A percentile compares a stretch with the other conserved stretches of the same genome.
These are phyloP conservation scores for Phytophthora pistaciae DNA, from an alignment of 352 stramenopile species.

Conservation along the genomic window DNA sequence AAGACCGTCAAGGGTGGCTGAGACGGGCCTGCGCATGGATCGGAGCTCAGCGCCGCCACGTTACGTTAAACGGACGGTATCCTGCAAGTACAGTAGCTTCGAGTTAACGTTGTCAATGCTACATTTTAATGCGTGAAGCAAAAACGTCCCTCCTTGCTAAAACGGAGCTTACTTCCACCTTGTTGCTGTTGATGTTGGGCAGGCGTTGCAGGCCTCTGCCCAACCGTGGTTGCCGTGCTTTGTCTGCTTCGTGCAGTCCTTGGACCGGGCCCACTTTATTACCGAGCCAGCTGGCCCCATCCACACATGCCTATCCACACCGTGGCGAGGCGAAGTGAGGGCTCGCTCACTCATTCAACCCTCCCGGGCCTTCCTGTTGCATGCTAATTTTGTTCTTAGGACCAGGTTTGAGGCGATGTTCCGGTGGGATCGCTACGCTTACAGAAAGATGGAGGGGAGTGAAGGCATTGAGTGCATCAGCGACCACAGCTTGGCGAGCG, in stretches of 20 bases:
- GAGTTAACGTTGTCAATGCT: slow-evolving; percentile 1
- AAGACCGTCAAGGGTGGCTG: slow-evolving; percentile 37
- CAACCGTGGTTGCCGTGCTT: background rate
- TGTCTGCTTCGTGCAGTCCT: slow-evolving; percentile 8
- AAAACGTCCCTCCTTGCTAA: slow-evolving; percentile 4
- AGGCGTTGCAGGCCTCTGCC: background rate
- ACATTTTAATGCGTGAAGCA: slow-evolving; percentile 22
- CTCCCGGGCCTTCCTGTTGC: background rate
- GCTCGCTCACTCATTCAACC: background rate
- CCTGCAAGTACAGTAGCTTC: background rate
- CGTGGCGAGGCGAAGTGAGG: background rate
- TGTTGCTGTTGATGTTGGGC: background rate
- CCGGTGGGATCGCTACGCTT: no score
- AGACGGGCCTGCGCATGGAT: slow-evolving; percentile 1
- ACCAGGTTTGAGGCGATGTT: background rate
- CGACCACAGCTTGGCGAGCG: background rate
- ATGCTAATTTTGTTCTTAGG: background rate
- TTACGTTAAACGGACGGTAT: background rate
- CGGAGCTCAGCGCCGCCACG: background rate
- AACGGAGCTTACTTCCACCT: background rate
- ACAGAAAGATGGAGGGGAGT: background rate
- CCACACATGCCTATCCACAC: background rate
- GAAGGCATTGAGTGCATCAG: background rate
- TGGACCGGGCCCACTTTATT: slow-evolving; percentile 7
- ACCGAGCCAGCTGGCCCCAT: background rate